Conservation (phyloP, 2,329 filamentous ascomycete species). For the Monosporascus sp. region DNA sequence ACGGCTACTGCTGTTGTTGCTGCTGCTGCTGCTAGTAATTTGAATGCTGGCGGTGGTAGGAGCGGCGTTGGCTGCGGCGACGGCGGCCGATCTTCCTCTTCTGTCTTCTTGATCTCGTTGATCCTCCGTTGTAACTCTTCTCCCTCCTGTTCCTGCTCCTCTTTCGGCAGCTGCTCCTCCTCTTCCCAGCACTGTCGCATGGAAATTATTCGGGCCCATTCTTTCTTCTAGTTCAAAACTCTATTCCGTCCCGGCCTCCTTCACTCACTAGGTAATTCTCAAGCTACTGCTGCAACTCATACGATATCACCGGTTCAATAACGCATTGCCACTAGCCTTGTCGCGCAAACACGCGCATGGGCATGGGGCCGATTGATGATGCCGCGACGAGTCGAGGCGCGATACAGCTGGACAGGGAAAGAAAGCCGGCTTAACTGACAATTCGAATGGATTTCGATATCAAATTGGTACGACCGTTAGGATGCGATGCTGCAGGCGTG, state of each 20-base stretch:
- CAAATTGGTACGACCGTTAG: too few relatives aligned
- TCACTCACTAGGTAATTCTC: constrained; percentile 3
- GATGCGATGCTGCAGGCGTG: too few relatives aligned
- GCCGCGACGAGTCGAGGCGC: not conserved
- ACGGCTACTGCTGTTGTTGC: not conserved
- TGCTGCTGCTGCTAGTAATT: not conserved
- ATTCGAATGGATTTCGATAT: too few relatives aligned
- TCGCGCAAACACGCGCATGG: not conserved
- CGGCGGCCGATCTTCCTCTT: not conserved
- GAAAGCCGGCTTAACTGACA: not conserved
- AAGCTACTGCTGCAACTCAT: not conserved
- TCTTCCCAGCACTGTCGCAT: constrained; percentile 22
- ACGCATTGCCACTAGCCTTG: not conserved
- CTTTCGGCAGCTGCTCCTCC: constrained; percentile 9
- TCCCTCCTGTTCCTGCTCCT: constrained; percentile 3
- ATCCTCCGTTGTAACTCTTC: constrained; percentile 4
- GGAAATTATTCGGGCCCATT: constrained; percentile 16
- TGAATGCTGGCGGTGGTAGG: not conserved
- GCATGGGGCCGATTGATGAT: not conserved
- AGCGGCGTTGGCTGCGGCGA: not conserved
- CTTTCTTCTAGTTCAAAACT: constrained; percentile 1
- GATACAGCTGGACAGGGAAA: not conserved
- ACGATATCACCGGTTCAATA: not conserved
- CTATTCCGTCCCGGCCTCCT: constrained; percentile 6
- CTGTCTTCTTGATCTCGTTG: constrained; percentile 1